Evolutionary conservation across 805 yeast species (phyloP), one percentile per base, ranked within the genome.

Genomic region (Wickerhamiella parazyma): DNA sequence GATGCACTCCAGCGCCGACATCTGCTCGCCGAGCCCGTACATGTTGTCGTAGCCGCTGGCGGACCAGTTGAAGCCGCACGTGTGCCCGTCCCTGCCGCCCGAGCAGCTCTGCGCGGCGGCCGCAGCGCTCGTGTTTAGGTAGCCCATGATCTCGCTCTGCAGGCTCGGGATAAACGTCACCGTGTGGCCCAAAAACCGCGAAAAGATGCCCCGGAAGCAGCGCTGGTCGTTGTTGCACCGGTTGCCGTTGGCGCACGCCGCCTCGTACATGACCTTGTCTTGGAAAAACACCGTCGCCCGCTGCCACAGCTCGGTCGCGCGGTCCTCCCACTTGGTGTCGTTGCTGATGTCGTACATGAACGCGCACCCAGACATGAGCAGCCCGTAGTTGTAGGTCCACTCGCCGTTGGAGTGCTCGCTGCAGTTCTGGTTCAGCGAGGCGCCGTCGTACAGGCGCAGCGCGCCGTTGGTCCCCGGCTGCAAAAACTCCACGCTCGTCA

Each of bases 21-120:
- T 78, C 60, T 84, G 94, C 61, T 85, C 93, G 40, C 94, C 94
- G 33, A 84, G 69, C 1, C 94, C 94, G 52, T 72, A 82, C 45
- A 54, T 56, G 1, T 71, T 74, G 59, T 83, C 94, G 75, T 80
- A 80, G 4, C 71, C 66, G 29, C 62, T 62, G 12, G 52, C 47
- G 11, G 70, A 58, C 95, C 95, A 84, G 59, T 78, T 66, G 43
- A 70, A 59, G 37, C 94, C 94, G 64, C 95, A 85, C 0, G 94
- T 84, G 51, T 78, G 76, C 8, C 80, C 80, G 57, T 84, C 94
- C 1, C 61, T 41, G 51, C 93, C 94, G 47, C 95, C 95, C 1
- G 77, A 65, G 62, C 95, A 84, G 1, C 89, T 72, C 40, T 63
- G 63, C 2, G 87, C 89, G 1, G 94, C 94, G 21, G 78, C 94